phyloP scores from a whole-genome alignment of 2,329 filamentous ascomycete genomes.

The Onygena corvina region DNA sequence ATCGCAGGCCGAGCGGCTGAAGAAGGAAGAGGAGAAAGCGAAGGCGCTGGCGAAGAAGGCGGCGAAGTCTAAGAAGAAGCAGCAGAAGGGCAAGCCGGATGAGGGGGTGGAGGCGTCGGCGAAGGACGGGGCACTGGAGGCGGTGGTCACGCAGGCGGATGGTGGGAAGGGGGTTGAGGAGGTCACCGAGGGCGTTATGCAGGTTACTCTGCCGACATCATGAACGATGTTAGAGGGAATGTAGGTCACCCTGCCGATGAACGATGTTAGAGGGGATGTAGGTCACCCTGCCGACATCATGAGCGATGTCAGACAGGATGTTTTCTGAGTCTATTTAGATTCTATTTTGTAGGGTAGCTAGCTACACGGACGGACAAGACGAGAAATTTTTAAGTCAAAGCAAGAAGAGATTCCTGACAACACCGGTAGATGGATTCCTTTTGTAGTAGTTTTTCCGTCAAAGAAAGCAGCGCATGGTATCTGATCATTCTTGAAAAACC shows the following conservation, averaged over 20 bases:
- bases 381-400: background rate
- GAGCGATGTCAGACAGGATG: no score
- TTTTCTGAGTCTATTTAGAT: background rate
- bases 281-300: conserved; percentile 33
- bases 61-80: conserved; percentile 13
- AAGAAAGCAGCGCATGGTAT: background rate
- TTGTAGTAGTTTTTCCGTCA: no score
- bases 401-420: background rate
- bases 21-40: conserved; percentile 50
- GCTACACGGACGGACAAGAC: background rate
- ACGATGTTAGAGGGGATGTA: no score
- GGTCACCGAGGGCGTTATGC: conserved; percentile 32
- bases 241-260: no score
- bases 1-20: conserved; percentile 52
- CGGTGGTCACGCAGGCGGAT: conserved; percentile 17
- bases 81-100: conserved; percentile 7
- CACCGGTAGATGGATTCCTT: background rate
- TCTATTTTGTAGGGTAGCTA: background rate
- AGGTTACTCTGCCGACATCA: conserved; percentile 33
- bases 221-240: no score
- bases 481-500: background rate
- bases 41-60: conserved; percentile 29
- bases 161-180: conserved; percentile 31
- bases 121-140: conserved; percentile 26
- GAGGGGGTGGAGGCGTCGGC: conserved; percentile 25